Percentiles rank a stretch among this genome's conserved stretches.
Evolutionary conservation across 257 asterid genomes (phyloP).

Genomic region (Solanum clarkiae): DNA sequence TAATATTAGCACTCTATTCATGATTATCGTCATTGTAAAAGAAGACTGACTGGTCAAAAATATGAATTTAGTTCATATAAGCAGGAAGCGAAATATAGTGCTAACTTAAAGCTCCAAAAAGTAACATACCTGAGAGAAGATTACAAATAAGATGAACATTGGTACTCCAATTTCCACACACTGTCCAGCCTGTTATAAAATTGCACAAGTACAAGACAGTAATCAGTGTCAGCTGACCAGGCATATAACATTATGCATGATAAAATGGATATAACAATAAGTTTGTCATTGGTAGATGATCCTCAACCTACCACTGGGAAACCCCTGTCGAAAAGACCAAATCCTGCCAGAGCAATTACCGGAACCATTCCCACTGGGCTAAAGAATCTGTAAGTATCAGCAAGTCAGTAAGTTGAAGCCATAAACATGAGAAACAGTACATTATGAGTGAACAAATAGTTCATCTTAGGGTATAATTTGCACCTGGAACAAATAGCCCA

Average conservation of each 20-base stretch:
- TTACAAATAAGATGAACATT: conserved; percentile 73
- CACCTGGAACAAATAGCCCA: conserved; percentile 99
- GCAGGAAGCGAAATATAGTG: background rate
- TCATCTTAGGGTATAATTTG: background rate
- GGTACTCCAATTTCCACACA: conserved; percentile 96
- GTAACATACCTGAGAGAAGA: conserved; percentile 66
- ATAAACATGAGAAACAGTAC: background rate
- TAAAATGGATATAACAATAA: background rate
- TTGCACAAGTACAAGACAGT: background rate
- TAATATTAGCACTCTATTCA: background rate
- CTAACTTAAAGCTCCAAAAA: background rate
- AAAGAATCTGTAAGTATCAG: conserved; percentile 53
- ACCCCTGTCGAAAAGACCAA: conserved; percentile 86
- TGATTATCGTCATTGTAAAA: background rate
- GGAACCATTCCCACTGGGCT: conserved; percentile 99
- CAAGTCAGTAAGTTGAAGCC: background rate
- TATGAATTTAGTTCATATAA: background rate
- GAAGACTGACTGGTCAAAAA: background rate
- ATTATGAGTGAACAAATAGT: background rate
- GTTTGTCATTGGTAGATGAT: background rate
- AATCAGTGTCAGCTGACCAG: background rate
- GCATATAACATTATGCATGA: background rate
- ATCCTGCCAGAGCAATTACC: conserved; percentile 75
- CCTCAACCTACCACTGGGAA: conserved; percentile 66
- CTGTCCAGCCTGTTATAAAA: conserved; percentile 55